phyloP scores from a whole-genome alignment of 148 eudicot species.

The Limonium bicolor region DNA sequence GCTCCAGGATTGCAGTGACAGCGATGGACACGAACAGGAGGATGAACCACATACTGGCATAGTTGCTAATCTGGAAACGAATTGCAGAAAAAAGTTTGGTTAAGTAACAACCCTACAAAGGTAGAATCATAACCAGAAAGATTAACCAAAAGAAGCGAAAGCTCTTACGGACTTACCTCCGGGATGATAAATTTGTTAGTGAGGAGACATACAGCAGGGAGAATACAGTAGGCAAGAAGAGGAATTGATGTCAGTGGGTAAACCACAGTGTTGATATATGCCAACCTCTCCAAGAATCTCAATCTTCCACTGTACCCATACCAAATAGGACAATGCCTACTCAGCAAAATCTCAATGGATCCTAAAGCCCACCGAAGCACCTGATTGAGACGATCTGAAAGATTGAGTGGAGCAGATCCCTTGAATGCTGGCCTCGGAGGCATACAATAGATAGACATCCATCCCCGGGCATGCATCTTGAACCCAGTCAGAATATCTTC shows the following conservation, averaged over 20 bases:
- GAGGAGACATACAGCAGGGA: constrained; percentile 52
- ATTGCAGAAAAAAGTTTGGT: not conserved
- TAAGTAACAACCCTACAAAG: not conserved
- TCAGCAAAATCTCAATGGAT: constrained; percentile 48
- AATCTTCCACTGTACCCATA: constrained; percentile 46
- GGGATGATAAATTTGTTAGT: constrained; percentile 40
- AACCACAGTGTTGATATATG: constrained; percentile 52
- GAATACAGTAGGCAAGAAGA: constrained; percentile 42
- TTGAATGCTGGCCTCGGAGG: constrained; percentile 56
- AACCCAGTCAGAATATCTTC: constrained; percentile 64
- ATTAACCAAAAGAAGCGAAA: not conserved
- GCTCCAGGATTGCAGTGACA: constrained; percentile 50
- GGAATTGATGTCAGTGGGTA: constrained; percentile 57
- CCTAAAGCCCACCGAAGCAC: constrained; percentile 72
- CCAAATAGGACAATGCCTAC: constrained; percentile 68
- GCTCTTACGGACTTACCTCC: constrained; percentile 8
- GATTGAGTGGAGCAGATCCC: constrained; percentile 66
- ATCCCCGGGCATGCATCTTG: constrained; percentile 61
- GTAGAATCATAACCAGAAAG: not conserved
- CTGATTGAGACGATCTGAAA: constrained; percentile 57
- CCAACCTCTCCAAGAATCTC: constrained; percentile 40
- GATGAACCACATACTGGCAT: constrained; percentile 53
- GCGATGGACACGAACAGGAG: constrained; percentile 58
- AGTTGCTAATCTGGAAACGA: constrained; percentile 53
- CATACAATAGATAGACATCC: constrained; percentile 57